A percentile compares a stretch with the other conserved stretches of the same genome.
These are phyloP conservation scores for Tylopilus microsporus DNA, from an alignment of 1,284 basidiomycete genomes.

Conservation along the genomic window DNA sequence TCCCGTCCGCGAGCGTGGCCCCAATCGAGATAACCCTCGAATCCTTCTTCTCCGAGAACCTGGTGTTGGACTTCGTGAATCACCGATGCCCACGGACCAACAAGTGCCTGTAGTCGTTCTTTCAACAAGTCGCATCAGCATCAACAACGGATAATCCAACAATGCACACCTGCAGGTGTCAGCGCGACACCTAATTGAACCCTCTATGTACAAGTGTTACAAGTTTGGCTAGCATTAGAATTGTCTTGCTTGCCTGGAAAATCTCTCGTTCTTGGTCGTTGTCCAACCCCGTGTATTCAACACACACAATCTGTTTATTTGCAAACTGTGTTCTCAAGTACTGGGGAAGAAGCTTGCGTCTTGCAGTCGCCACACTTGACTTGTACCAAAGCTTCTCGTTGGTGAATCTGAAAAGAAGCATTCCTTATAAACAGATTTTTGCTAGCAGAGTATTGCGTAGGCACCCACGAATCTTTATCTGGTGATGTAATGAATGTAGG, in stretches of 20 bases:
- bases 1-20: conserved; percentile 45
- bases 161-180: conserved; percentile 42
- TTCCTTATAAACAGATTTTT: neutral
- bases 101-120: conserved; percentile 48
- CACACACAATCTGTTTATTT: conserved; percentile 48
- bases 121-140: neutral
- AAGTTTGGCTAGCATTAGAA: neutral
- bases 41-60: conserved; percentile 39
- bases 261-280: conserved; percentile 34
- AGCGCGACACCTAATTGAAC: conserved; percentile 37
- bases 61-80: conserved; percentile 40
- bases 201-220: conserved; percentile 30
- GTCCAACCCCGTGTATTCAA: conserved; percentile 44
- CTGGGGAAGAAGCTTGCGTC: conserved; percentile 29
- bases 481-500: neutral
- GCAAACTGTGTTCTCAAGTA: conserved; percentile 32
- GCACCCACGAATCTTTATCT: conserved; percentile 42
- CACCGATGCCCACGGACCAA: conserved; percentile 39
- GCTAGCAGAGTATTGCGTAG: neutral
- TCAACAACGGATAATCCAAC: neutral
- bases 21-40: conserved; percentile 44
- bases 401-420: conserved; percentile 25
- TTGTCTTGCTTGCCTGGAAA: conserved; percentile 28
- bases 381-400: conserved; percentile 41
- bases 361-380: conserved; percentile 14